Evolutionary conservation across 768 basidiomycete genomes (phyloP), one percentile per base, ranked within the genome.

Genomic region (Lyophyllum shimeji): DNA sequence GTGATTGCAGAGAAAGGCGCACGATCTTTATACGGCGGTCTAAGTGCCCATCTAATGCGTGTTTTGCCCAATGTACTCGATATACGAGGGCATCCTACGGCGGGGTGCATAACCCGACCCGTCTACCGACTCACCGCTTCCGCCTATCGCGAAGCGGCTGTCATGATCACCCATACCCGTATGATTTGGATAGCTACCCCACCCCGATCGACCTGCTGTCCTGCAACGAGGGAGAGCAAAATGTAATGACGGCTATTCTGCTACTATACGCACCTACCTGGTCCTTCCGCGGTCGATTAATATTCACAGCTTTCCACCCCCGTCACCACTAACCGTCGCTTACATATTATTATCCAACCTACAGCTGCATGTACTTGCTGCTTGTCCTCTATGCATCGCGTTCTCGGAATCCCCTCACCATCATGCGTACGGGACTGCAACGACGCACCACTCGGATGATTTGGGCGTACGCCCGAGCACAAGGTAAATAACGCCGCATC

Each of bases 41-140:
- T 99, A 53, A 89, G 87, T 52, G 95, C 97, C 0, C 97, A 98
- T 69, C 79, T 99, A 55, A 89, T 99, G 83, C 87, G 97, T 48
- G 95, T 98, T 55, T 92, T 99, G 3, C 96, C 96, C 7, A 99
- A 99, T 63, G 96, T 99, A 89, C 74, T 86, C 86, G 58, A 94
- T 97, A 66, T 98, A 98, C 66, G 95, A 98, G 70, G 85, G 88
- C 23, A 76, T 87, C 27, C 74, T 95, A 27, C 78, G 85, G 39
- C 91, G 85, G 85, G 75, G 76, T 9, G 46, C 21, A 27, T 50
- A 50, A 23, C 25, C 13, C 23, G 33, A 5, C 5, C 33, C 33
- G 13, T 0, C 1, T 8, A 33, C 3, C n/a, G 4, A 20, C 13
- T 9, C 29, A 21, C 11, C 23, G 21, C 39, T 11, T 37, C 13